These are phyloP conservation scores for Cutaneotrichosporon cavernicola DNA, from an alignment of 1,284 basidiomycete genomes.

Conservation along the genomic window DNA sequence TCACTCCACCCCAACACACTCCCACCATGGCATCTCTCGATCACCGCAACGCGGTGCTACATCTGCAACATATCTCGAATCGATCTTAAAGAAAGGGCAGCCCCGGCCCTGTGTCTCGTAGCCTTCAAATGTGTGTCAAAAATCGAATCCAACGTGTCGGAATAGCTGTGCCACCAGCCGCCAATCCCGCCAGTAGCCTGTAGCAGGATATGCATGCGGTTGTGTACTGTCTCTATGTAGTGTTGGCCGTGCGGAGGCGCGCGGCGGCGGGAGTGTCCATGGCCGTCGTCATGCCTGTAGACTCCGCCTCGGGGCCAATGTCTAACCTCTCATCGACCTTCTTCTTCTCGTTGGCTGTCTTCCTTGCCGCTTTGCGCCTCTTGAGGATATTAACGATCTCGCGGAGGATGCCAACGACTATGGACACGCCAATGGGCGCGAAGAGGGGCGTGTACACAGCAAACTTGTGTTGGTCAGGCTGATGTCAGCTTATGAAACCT, in stretches of 20 bases:
- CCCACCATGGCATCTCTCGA: constrained; percentile 5
- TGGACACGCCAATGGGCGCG: constrained; percentile 78
- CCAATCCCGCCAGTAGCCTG: constrained; percentile 3
- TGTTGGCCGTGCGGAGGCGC: constrained; percentile 1
- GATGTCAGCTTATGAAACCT: constrained; percentile 2
- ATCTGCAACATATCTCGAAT: constrained; percentile 2
- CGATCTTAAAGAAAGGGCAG: constrained; percentile 2
- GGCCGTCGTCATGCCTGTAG: constrained; percentile 27
- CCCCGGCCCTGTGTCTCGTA: constrained; percentile 11
- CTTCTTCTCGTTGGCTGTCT: neutral
- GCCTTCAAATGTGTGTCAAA: constrained; percentile 5
- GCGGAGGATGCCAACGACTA: constrained; percentile 69
- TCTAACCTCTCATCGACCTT: neutral
- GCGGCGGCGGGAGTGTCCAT: neutral
- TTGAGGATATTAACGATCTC: constrained; percentile 55
- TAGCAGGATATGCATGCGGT: constrained; percentile 6
- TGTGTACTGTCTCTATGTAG: constrained; percentile 10
- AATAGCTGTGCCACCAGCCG: neutral
- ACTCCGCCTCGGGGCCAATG: constrained; percentile 54
- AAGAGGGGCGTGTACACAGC: constrained; percentile 92
- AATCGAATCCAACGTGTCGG: constrained; percentile 1
- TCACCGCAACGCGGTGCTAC: neutral
- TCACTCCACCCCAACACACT: neutral
- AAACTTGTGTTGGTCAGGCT: constrained; percentile 89
- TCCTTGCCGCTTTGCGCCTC: constrained; percentile 7